Conservation (phyloP, 352 stramenopile species). For the Globisporangium nodosum region DNA sequence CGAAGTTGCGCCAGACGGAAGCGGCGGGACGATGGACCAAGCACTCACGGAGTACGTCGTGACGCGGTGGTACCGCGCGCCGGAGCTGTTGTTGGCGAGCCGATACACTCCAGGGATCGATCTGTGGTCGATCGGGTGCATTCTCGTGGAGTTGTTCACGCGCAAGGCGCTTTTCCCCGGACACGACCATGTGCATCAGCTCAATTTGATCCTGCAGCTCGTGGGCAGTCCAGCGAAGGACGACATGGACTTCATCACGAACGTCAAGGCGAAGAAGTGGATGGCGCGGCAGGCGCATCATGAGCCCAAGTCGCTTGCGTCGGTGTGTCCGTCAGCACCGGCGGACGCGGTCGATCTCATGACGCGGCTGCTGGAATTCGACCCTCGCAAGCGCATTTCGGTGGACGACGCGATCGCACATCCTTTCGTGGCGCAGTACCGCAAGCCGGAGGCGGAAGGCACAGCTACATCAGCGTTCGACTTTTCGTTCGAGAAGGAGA, state of each 20-base stretch:
- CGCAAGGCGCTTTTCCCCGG: conserved; percentile 75
- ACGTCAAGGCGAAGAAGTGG: conserved; percentile 79
- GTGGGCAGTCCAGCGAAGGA: conserved; percentile 56
- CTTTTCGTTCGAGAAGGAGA: conserved; percentile 79
- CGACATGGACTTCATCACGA: conserved; percentile 79
- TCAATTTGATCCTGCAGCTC: conserved; percentile 86
- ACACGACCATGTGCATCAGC: conserved; percentile 82
- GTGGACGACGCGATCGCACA: conserved; percentile 74
- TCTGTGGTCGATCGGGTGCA: conserved; percentile 96
- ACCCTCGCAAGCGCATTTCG: conserved; percentile 72
- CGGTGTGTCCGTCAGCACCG: conserved; percentile 50
- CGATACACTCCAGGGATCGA: conserved; percentile 95
- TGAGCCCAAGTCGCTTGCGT: conserved; percentile 36
- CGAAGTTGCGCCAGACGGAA: conserved; percentile 29
- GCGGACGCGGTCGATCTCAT: conserved; percentile 81
- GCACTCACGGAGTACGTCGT: conserved; percentile 91
- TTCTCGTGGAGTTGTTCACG: conserved; percentile 97
- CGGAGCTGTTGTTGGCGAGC: conserved; percentile 92
- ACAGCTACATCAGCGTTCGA: conserved; percentile 51
- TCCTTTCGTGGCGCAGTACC: conserved; percentile 71
- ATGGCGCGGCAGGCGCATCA: conserved; percentile 72
- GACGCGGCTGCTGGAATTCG: conserved; percentile 82
- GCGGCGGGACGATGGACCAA: conserved; percentile 33
- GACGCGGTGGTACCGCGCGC: conserved; percentile 92
- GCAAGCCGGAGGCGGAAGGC: conserved; percentile 32